Conservation (phyloP, 1,284 basidiomycete genomes). For the Anthracocystis panici-leucophaei region DNA sequence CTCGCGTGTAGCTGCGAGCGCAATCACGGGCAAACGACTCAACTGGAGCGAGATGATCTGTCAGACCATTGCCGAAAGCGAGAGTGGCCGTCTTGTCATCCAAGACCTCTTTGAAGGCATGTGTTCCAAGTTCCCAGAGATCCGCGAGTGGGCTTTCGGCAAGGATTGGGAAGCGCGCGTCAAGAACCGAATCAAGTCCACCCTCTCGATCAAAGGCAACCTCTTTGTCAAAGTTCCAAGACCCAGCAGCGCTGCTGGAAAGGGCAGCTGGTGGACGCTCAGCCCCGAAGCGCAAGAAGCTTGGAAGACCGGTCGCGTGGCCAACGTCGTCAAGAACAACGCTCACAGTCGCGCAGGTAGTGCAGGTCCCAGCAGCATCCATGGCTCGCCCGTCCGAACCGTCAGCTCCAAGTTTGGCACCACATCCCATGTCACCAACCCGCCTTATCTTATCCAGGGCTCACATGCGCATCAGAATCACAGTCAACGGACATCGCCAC, state of each 20-base stretch:
- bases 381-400: constrained; percentile 50
- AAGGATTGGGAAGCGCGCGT: constrained; percentile 68
- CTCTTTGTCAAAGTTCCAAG: constrained; percentile 67
- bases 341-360: constrained; percentile 51
- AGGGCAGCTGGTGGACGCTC: constrained; percentile 69
- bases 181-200: constrained; percentile 69
- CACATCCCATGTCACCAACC: constrained; percentile 39
- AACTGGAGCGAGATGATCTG: constrained; percentile 69
- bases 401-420: constrained; percentile 53
- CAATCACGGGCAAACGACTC: constrained; percentile 63
- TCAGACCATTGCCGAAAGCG: constrained; percentile 63
- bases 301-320: constrained; percentile 62
- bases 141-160: constrained; percentile 66
- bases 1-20: constrained; percentile 55
- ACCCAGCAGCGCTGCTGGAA: constrained; percentile 61
- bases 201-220: constrained; percentile 67
- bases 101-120: constrained; percentile 67
- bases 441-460: constrained; percentile 50
- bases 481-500: constrained; percentile 50
- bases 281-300: constrained; percentile 64
- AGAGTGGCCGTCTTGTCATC: constrained; percentile 64
- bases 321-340: constrained; percentile 61
- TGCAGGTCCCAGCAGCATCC: constrained; percentile 56
- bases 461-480: constrained; percentile 48
- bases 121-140: constrained; percentile 65